phyloP scores from a whole-genome alignment of 306 rosid species.

The Alnus glutinosa region DNA sequence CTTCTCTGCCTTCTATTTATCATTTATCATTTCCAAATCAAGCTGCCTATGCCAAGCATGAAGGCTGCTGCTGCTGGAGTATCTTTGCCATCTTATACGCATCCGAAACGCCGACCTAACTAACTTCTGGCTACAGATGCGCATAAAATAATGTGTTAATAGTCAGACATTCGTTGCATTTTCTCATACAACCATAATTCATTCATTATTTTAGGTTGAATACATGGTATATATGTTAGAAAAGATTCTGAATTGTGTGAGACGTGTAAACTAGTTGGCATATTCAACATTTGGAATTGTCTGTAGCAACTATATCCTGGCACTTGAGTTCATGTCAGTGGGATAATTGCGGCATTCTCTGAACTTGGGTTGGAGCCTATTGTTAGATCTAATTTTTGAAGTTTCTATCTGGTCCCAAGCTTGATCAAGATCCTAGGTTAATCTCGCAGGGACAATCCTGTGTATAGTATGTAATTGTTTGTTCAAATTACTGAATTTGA shows the following conservation, averaged over 20 bases:
- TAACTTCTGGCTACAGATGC: slow-evolving; percentile 5
- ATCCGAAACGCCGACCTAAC: slow-evolving; percentile 38
- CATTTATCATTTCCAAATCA: slow-evolving; percentile 63
- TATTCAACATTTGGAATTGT: background rate
- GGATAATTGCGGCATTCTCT: background rate
- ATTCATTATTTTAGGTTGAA: slow-evolving; percentile 30
- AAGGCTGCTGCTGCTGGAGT: slow-evolving; percentile 39
- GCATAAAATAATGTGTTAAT: background rate
- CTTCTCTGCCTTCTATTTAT: slow-evolving; percentile 58
- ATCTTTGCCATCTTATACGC: slow-evolving; percentile 50
- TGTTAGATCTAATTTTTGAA: background rate
- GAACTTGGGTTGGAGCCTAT: background rate
- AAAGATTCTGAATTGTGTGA: background rate
- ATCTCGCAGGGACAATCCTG: background rate
- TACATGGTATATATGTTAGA: background rate
- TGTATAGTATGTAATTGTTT: background rate
- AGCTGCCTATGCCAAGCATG: slow-evolving; percentile 71
- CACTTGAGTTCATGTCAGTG: background rate
- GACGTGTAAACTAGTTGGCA: background rate
- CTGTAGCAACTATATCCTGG: background rate
- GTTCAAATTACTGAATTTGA: background rate
- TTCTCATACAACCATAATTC: slow-evolving; percentile 10
- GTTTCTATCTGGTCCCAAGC: background rate
- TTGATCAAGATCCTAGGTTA: background rate
- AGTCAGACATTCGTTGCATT: background rate